phyloP scores from a whole-genome alignment of 2,329 filamentous ascomycete species.

The Botrytis galanthina region DNA sequence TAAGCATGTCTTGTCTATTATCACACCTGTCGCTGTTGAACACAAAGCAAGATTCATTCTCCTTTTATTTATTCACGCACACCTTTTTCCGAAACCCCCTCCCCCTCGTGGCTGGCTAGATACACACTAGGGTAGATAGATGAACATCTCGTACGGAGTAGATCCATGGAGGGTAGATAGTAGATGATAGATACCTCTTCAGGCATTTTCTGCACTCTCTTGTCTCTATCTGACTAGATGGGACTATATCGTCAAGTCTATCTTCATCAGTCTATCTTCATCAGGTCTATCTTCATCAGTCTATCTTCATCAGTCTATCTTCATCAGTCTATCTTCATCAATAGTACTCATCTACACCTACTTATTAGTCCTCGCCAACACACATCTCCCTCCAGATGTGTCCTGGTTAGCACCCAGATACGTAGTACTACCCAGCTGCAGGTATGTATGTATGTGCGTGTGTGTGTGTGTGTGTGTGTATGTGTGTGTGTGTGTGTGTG shows the following conservation, averaged over 20 bases:
- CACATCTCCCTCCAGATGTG: background rate
- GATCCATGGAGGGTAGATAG: background rate
- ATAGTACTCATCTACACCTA: background rate
- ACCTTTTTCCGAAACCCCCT: background rate
- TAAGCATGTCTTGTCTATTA: background rate
- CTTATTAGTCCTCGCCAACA: background rate
- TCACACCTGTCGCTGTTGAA: background rate
- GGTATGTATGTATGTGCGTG: background rate
- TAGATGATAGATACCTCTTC: background rate
- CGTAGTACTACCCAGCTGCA: background rate
- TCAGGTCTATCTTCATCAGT: background rate
- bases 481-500: background rate
- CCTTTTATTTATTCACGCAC: background rate
- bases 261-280: background rate
- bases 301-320: background rate
- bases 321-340: background rate
- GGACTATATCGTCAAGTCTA: background rate
- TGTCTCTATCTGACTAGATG: background rate
- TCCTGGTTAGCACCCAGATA: background rate
- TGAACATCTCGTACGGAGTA: background rate
- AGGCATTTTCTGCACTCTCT: background rate
- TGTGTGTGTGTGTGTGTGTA: no score
- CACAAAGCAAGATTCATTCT: background rate
- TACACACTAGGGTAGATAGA: background rate
- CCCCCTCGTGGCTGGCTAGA: background rate